Percentiles rank a stretch among this genome's conserved stretches.
Conservation (phyloP, 2,329 filamentous ascomycete genomes). For the Parascedosporium putredinis region DNA sequence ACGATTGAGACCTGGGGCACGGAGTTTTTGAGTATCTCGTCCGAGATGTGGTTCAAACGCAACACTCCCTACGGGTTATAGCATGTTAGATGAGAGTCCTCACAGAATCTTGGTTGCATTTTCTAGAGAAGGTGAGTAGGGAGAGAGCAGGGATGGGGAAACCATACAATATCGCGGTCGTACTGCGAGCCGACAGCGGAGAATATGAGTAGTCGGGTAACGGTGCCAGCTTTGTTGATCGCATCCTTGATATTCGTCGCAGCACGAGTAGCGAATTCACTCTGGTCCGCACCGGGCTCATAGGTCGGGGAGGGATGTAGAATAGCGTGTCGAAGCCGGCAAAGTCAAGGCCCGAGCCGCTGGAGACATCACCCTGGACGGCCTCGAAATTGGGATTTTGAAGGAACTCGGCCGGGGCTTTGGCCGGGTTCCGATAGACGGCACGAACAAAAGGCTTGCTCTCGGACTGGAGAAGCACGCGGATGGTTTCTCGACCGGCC, state of each 20-base stretch:
- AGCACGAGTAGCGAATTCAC: slow-evolving; percentile 15
- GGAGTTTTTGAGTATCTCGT: slow-evolving; percentile 13
- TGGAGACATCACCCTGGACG: slow-evolving; percentile 19
- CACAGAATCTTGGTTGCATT: too few species aligned
- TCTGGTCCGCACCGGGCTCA: slow-evolving; percentile 16
- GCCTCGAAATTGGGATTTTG: slow-evolving; percentile 19
- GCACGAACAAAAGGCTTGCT: slow-evolving; percentile 16
- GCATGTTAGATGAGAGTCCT: too few species aligned
- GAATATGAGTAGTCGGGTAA: slow-evolving; percentile 17
- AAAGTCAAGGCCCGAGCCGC: slow-evolving; percentile 18
- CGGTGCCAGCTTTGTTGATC: slow-evolving; percentile 11
- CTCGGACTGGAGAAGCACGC: slow-evolving; percentile 15
- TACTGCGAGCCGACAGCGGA: slow-evolving; percentile 21
- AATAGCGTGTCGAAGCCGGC: slow-evolving; percentile 20
- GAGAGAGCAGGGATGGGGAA: background rate
- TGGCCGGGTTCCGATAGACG: slow-evolving; percentile 20
- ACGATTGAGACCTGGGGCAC: slow-evolving; percentile 16
- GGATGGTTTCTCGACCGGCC: slow-evolving; percentile 21
- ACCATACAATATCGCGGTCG: slow-evolving; percentile 19
- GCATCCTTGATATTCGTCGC: slow-evolving; percentile 17
- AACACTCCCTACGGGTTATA: slow-evolving; percentile 18
- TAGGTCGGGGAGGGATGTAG: slow-evolving; percentile 22
- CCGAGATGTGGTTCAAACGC: slow-evolving; percentile 16
- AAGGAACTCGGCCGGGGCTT: slow-evolving; percentile 20
- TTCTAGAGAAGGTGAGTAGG: too few species aligned